Base-by-base conservation (phyloP, 148 eudicot genomes). In the Nyssa sinensis region DNA sequence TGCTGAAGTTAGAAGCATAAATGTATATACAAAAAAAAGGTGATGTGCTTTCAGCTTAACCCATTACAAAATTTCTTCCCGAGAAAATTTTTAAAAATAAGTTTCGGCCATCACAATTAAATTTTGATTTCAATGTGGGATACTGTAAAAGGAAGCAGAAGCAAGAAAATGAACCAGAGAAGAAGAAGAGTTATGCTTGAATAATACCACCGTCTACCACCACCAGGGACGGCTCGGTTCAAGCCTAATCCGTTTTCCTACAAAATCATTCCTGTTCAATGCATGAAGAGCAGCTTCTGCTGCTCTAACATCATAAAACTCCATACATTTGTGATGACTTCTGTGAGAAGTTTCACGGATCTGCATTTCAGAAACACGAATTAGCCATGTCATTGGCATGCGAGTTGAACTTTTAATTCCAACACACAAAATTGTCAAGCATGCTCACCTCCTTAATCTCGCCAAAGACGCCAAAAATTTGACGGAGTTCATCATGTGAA, bases 281-380 rank as follows among this genome's bases (percentile, higher is more conserved):
- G 86, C 89, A 74, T 58, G 77, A 72, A 80, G 82, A 69, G 95
- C 95, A 80, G 88, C 81, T 77, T 86, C 91, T 49, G 88, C 94
- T 49, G 90, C 88, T 86, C 94, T 82, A 19, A 88, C 78, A 80
- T 90, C 94, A 79, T 79, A 88, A 67, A 84, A 90, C 55, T 90
- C 94, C 31, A 90, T 71, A 47, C 74, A 69, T 77, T 78, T 88
- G 35, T 83, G 80, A 51, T 76, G 70, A 74, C 84, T 76, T 78
- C 70, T 73, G 58, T 74, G 79, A n/a, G 90, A 80, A 78, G 82
- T 64, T 58, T 83, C 94, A 49, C 81, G 84, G 34, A 90, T 78
- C 94, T 90, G 83, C 77, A 72, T 30, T 17, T 9, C 39, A 63
- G 57, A 66, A 71, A 55, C 25, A 70, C 13, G 57, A 16, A 77